phyloP scores from a whole-genome alignment of 768 basidiomycete species.

The Auricularia auricula-judae region DNA sequence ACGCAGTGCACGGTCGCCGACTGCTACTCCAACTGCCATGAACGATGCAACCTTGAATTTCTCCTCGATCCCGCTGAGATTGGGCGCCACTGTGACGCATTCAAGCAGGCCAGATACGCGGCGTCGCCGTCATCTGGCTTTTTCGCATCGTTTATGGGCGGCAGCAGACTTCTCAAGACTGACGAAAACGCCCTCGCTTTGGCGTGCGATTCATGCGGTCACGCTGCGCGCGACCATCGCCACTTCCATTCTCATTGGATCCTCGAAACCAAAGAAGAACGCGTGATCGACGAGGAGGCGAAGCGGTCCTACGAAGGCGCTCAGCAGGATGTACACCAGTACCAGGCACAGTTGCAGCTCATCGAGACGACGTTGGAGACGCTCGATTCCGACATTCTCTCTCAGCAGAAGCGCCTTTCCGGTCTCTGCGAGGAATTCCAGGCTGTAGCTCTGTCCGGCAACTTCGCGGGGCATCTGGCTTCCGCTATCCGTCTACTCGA shows the following conservation, averaged over 20 bases:
- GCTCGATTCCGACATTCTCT: background rate
- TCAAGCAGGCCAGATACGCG: background rate
- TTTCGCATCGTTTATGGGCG: background rate
- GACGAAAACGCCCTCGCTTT: background rate
- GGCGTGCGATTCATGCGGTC: slow-evolving; percentile 9
- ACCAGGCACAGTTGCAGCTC: background rate
- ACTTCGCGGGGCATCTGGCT: background rate
- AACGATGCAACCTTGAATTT: background rate
- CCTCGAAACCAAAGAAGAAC: slow-evolving; percentile 4
- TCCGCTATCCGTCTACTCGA: background rate
- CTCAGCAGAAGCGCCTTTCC: background rate
- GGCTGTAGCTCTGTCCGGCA: background rate
- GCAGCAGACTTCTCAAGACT: too few species aligned
- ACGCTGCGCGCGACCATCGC: slow-evolving; percentile 8
- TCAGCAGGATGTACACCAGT: background rate
- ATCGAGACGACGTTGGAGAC: background rate
- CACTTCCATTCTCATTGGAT: slow-evolving; percentile 12
- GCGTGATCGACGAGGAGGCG: slow-evolving; percentile 7
- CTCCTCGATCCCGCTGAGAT: background rate
- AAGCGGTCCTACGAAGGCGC: slow-evolving; percentile 10
- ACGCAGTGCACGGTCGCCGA: background rate
- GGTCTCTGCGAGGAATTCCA: background rate
- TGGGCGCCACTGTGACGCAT: background rate
- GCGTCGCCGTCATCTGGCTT: background rate
- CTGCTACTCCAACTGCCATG: background rate